Evolutionary conservation across 1,139 yeast genomes (phyloP), one percentile per base, ranked within the genome.

Genomic region (Kurtzmaniella natalensis): DNA sequence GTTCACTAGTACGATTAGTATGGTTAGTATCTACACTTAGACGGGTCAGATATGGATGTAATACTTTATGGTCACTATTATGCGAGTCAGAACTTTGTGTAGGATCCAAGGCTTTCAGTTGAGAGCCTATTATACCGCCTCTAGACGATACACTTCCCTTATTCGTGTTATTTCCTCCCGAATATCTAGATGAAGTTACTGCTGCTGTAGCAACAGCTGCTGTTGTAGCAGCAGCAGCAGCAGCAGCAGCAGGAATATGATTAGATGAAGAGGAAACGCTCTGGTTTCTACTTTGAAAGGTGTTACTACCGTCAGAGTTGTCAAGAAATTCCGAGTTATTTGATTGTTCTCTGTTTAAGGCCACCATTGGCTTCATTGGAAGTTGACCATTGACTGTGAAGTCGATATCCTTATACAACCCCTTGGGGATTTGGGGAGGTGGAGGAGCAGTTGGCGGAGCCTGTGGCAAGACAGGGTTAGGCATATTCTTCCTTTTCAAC

Each of bases 351-450:
- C n/a, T n/a, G n/a, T n/a, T 37, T n/a, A n/a, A n/a, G n/a, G 34
- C 51, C 34, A 51, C 59, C 73, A 68, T 67, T 7, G 70, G 71
- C 42, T 68, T 68, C 50, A 54, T 42, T 1, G 73, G 73, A 17
- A 67, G 53, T 36, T 59, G 57, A 2, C 74, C 74, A 46, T 66
- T 64, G 6, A 68, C 55, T 2, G 73, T 67, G 46, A 67, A 68
- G 41, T 68, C 74, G 42, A 67, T 47, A 33, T 56, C 59, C 29
- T 57, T 55, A 40, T 68, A 67, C 28, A 45, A 44, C 23, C 53
- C 60, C 9, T 37, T 36, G 24, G 37, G 25, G 11, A 36, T 19
- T 16, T 18, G 28, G 7, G 20, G 32, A 17, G 13, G 14, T n/a
- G 22, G 24, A 5, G 10, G 32, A n/a, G 14, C 28, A n/a, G 20